Percentiles rank a stretch among this genome's conserved stretches.
Conservation (phyloP, 495 filamentous ascomycete species). For the Penicillium roqueforti region DNA sequence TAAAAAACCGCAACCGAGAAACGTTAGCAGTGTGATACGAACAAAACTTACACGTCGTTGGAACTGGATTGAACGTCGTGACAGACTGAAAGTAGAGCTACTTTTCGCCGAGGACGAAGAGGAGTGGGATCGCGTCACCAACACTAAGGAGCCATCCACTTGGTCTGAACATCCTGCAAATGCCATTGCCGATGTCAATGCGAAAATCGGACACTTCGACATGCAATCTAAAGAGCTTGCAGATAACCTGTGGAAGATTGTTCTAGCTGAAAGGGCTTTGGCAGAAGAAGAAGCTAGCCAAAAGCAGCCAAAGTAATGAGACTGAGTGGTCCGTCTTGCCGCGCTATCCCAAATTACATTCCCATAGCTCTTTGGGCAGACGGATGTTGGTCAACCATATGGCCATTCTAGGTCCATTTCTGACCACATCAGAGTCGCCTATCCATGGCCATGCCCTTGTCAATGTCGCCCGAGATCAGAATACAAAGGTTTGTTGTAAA, state of each 20-base stretch:
- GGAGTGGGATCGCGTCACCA: conserved; percentile 48
- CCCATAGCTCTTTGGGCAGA: not conserved
- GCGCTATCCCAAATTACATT: not conserved
- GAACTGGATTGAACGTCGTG: conserved; percentile 26
- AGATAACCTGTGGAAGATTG: conserved; percentile 40
- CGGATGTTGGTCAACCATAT: not conserved
- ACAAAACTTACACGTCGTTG: conserved; percentile 47
- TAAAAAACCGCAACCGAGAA: conserved; percentile 61
- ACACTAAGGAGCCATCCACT: conserved; percentile 11
- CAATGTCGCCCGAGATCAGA: not conserved
- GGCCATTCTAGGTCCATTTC: not conserved
- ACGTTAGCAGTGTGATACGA: conserved; percentile 53
- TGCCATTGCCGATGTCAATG: conserved; percentile 17
- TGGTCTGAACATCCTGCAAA: conserved; percentile 24
- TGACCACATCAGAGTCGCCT: not conserved
- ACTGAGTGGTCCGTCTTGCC: not conserved
- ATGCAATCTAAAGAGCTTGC: conserved; percentile 28
- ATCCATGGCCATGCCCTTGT: not conserved
- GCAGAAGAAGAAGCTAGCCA: conserved; percentile 31
- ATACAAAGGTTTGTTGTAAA: not conserved
- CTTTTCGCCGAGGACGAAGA: conserved; percentile 54
- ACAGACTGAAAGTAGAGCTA: conserved; percentile 31
- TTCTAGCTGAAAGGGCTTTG: conserved; percentile 39
- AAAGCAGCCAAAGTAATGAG: conserved; percentile 9
- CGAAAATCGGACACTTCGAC: conserved; percentile 25